These are phyloP conservation scores for Pezicula rhizophila DNA, from an alignment of 2,329 filamentous ascomycete species.

Conservation along the genomic window DNA sequence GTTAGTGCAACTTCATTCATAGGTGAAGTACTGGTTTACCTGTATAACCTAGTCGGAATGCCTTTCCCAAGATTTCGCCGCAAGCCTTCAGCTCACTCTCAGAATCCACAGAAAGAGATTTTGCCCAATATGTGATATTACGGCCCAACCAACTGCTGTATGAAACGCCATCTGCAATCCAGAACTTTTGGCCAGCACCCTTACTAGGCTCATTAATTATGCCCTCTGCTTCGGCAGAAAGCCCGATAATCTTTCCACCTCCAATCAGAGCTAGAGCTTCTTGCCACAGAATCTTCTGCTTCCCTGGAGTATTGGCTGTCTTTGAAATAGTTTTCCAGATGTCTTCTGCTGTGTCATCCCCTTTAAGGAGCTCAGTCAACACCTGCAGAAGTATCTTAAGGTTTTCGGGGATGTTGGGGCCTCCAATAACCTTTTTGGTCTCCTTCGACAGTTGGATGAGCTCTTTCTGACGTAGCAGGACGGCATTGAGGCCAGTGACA, in stretches of 20 bases:
- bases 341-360: constrained; percentile 32
- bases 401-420: constrained; percentile 26
- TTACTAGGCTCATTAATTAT: constrained; percentile 27
- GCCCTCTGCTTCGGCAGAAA: constrained; percentile 47
- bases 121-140: constrained; percentile 23
- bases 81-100: constrained; percentile 20
- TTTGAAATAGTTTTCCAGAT: constrained; percentile 39
- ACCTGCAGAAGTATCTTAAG: constrained; percentile 36
- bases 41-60: constrained; percentile 24
- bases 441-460: constrained; percentile 47
- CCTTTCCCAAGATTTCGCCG: constrained; percentile 23
- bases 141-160: constrained; percentile 25
- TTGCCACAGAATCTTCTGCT: constrained; percentile 53
- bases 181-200: constrained; percentile 19
- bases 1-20: constrained; percentile 5
- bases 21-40: constrained; percentile 13
- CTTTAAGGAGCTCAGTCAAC: constrained; percentile 36
- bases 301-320: constrained; percentile 27
- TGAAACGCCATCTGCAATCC: constrained; percentile 24
- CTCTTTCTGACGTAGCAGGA: constrained; percentile 62
- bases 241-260: constrained; percentile 53
- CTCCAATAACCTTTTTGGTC: constrained; percentile 19
- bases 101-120: constrained; percentile 9
- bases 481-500: constrained; percentile 70
- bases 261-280: constrained; percentile 53